phyloP scores from a whole-genome alignment of 768 basidiomycete species.

The Tephrocybe sp. region DNA sequence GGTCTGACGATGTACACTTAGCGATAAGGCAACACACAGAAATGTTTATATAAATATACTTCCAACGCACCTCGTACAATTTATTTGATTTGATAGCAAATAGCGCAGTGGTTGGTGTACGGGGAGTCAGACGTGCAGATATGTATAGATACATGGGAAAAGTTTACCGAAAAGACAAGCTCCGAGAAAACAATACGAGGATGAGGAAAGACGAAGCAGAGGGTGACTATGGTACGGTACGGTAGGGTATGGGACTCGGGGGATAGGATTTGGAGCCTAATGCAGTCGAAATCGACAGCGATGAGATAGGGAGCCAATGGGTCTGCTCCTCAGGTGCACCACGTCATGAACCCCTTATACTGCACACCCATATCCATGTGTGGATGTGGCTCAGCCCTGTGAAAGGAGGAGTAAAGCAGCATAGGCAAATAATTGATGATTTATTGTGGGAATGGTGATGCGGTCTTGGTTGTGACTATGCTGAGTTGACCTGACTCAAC shows the following conservation, averaged over 20 bases:
- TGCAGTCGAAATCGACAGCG: neutral
- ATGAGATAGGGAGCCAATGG: too few species aligned
- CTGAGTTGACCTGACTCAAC: neutral
- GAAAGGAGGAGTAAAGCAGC: neutral
- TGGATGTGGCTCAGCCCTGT: too few species aligned
- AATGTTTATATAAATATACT: neutral
- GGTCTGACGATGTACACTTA: too few species aligned
- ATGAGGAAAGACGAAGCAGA: neutral
- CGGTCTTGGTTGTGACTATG: neutral
- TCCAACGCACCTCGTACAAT: neutral
- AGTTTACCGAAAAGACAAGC: neutral
- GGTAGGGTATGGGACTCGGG: neutral
- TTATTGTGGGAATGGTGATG: neutral
- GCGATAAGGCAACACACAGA: too few species aligned
- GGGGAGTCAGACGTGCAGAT: constrained; percentile 3
- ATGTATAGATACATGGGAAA: constrained; percentile 14
- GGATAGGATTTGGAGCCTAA: neutral
- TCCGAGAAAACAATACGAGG: neutral
- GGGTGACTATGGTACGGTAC: neutral
- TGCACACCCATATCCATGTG: too few species aligned
- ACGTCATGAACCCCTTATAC: too few species aligned
- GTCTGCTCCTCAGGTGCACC: too few species aligned
- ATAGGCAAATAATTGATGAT: neutral
- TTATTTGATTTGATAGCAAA: neutral
- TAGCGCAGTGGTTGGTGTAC: neutral